Conservation (phyloP, 2,329 filamentous ascomycete genomes). For the Claviceps monticola region DNA sequence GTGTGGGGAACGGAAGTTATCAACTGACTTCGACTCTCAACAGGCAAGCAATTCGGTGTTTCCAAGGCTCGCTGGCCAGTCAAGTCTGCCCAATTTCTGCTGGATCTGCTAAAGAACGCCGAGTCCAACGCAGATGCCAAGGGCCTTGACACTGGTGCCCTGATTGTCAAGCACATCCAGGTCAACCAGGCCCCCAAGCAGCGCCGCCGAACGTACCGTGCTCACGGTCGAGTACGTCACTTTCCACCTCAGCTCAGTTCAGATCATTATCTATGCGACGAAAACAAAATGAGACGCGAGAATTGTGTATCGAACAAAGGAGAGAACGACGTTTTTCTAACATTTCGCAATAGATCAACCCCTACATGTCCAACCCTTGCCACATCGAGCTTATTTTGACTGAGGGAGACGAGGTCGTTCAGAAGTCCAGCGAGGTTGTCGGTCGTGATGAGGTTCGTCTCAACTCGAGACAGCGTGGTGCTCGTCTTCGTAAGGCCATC, state of each 20-base stretch:
- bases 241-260: neutral
- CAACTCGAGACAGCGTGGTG: conserved; percentile 83
- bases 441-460: conserved; percentile 55
- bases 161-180: conserved; percentile 99
- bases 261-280: neutral
- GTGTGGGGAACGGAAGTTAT: conserved; percentile 1
- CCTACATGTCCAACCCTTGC: conserved; percentile 99
- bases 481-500: conserved; percentile 49
- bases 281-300: neutral
- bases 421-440: conserved; percentile 80
- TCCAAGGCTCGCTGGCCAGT: conserved; percentile 96
- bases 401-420: conserved; percentile 89
- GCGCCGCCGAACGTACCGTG: conserved; percentile 97
- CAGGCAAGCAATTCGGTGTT: conserved; percentile 98
- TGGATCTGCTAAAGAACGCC: conserved; percentile 93
- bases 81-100: conserved; percentile 97
- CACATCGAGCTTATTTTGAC: conserved; percentile 99
- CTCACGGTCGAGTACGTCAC: conserved; percentile 91
- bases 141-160: conserved; percentile 92
- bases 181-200: conserved; percentile 99
- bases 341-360: conserved; percentile 69
- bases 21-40: conserved; percentile 16
- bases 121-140: conserved; percentile 95
- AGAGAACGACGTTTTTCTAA: conserved; percentile 12
- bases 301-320: neutral